A percentile compares a stretch with the other conserved stretches of the same genome.
These are phyloP conservation scores for Chernovozyma aurita DNA, from an alignment of 1,139 yeast species.

Conservation along the genomic window DNA sequence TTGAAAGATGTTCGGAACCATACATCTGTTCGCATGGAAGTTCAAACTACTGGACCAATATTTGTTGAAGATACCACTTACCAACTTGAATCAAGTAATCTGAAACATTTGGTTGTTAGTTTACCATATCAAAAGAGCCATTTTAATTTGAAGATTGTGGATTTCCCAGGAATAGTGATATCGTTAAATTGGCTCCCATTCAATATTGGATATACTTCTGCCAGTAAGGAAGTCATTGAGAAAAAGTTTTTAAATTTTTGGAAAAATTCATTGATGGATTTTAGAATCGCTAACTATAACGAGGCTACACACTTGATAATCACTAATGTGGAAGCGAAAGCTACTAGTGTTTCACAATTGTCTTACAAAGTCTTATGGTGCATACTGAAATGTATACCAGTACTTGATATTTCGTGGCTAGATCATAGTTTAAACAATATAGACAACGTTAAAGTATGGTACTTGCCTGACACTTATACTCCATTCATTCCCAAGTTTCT, in stretches of 20 bases:
- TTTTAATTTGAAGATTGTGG: conserved; percentile 1
- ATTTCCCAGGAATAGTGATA: conserved; percentile 2
- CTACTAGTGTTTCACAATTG: background rate
- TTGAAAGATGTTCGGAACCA: background rate
- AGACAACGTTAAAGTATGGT: conserved; percentile 1
- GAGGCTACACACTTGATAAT: conserved; percentile 1
- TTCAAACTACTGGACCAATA: conserved; percentile 2
- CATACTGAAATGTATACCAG: conserved; percentile 1
- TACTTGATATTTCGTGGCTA: conserved; percentile 2
- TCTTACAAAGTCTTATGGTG: conserved; percentile 1
- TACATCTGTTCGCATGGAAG: conserved; percentile 2
- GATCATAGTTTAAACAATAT: background rate
- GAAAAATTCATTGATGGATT: conserved; percentile 1
- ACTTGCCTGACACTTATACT: background rate
- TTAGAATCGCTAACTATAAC: background rate
- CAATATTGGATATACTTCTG: conserved; percentile 1
- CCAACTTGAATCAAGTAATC: background rate
- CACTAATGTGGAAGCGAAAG: background rate
- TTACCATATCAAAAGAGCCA: background rate
- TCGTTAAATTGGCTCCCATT: conserved; percentile 2
- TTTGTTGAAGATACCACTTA: background rate
- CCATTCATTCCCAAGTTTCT: background rate
- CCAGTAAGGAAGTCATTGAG: background rate
- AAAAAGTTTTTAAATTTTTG: background rate
- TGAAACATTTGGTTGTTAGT: background rate